These are phyloP conservation scores for Hymenoscyphus infarciens DNA, from an alignment of 2,329 filamentous ascomycete genomes.

Conservation along the genomic window DNA sequence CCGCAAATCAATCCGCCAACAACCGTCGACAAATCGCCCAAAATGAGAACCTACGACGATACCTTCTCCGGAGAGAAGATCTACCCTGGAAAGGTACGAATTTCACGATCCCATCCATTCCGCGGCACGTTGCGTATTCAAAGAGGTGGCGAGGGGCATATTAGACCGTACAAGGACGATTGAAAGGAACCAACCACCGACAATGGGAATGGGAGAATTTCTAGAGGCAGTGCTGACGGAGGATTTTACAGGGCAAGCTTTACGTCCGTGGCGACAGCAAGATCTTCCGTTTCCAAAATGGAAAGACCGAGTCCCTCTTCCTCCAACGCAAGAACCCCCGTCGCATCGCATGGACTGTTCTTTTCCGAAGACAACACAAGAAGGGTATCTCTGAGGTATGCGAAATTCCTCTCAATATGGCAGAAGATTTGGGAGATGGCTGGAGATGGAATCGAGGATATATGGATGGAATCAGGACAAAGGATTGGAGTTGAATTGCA, in stretches of 20 bases:
- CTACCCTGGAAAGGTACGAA: constrained; percentile 74
- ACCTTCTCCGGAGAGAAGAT: constrained; percentile 75
- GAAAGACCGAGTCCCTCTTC: constrained; percentile 99
- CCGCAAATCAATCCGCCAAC: constrained; percentile 26
- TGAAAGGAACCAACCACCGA: not conserved
- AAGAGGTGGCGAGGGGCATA: constrained; percentile 6
- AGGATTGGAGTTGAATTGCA: not conserved
- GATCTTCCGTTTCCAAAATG: constrained; percentile 99
- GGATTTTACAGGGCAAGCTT: constrained; percentile 79
- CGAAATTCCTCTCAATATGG: constrained; percentile 25
- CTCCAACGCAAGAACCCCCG: constrained; percentile 99
- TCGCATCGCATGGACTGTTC: constrained; percentile 97
- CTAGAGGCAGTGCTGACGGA: constrained; percentile 29
- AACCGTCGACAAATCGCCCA: constrained; percentile 29
- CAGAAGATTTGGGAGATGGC: constrained; percentile 7
- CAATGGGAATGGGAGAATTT: constrained; percentile 10
- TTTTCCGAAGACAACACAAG: constrained; percentile 98
- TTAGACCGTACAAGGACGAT: constrained; percentile 13
- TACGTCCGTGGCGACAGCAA: constrained; percentile 99
- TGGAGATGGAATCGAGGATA: constrained; percentile 1
- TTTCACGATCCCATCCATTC: not conserved
- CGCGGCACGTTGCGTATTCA: not conserved
- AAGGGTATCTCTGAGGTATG: constrained; percentile 99
- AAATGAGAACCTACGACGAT: constrained; percentile 60
- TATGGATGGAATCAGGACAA: not conserved